A percentile compares a stretch with the other conserved stretches of the same genome.
Evolutionary conservation across 352 stramenopile genomes (phyloP).

Genomic region (Pythium folliculosum): DNA sequence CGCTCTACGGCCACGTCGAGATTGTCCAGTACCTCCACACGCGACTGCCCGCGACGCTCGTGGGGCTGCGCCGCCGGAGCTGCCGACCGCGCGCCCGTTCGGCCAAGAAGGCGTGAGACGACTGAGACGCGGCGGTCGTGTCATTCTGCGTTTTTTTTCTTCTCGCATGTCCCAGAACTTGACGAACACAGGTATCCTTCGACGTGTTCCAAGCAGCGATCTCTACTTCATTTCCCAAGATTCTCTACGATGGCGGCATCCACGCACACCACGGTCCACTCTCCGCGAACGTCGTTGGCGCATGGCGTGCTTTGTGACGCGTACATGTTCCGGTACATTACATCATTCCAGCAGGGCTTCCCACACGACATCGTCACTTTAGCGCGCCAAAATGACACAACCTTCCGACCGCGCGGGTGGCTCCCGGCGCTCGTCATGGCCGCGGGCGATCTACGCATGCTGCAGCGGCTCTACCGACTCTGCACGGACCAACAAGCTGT

Average conservation of each 20-base stretch:
- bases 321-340: conserved; percentile 1
- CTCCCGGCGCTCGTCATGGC: background rate
- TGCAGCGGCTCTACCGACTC: conserved; percentile 1
- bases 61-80: background rate
- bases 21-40: conserved; percentile 2
- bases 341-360: background rate
- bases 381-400: background rate
- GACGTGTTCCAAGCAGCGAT: background rate
- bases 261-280: background rate
- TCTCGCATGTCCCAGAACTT: background rate
- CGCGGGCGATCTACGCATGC: conserved; percentile 1
- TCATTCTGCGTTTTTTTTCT: background rate
- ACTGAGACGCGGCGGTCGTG: background rate
- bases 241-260: background rate
- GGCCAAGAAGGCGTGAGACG: background rate
- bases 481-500: background rate
- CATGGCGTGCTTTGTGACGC: background rate
- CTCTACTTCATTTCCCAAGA: background rate
- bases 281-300: too few species aligned
- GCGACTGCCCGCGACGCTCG: background rate
- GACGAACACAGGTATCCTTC: background rate
- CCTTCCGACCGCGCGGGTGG: background rate
- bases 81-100: background rate
- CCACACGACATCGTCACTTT: conserved; percentile 5
- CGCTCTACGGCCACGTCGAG: conserved; percentile 1